These are phyloP conservation scores for Hevea brasiliensis DNA, from an alignment of 345 rosid genomes.

Conservation along the genomic window DNA sequence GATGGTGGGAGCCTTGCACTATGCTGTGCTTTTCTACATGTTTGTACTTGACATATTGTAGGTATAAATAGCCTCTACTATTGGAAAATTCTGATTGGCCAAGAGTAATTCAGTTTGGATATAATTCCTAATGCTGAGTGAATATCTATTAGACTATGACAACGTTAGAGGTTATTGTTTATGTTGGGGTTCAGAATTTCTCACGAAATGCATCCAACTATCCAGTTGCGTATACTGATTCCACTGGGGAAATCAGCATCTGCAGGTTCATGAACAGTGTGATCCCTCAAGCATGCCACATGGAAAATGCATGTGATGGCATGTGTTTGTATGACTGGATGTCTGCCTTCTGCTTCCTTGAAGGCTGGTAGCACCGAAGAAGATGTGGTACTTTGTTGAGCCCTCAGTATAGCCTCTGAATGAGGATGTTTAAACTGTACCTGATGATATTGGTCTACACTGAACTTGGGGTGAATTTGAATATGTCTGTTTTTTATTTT, in stretches of 20 bases:
- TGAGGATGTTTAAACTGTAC: background rate
- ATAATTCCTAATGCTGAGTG: background rate
- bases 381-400: background rate
- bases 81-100: background rate
- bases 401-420: conserved; percentile 1
- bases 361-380: background rate
- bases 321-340: background rate
- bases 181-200: background rate
- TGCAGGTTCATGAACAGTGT: background rate
- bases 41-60: background rate
- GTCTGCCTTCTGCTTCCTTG: background rate
- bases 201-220: background rate
- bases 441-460: background rate
- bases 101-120: background rate
- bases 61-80: background rate
- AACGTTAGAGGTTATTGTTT: background rate
- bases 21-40: background rate
- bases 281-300: background rate
- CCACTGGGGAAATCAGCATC: background rate
- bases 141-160: background rate
- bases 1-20: background rate
- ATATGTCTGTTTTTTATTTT: background rate
- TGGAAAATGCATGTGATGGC: background rate
- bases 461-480: background rate
- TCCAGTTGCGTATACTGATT: background rate